Base-by-base conservation (phyloP, 768 basidiomycete species). In the Tulasnella sp. region DNA sequence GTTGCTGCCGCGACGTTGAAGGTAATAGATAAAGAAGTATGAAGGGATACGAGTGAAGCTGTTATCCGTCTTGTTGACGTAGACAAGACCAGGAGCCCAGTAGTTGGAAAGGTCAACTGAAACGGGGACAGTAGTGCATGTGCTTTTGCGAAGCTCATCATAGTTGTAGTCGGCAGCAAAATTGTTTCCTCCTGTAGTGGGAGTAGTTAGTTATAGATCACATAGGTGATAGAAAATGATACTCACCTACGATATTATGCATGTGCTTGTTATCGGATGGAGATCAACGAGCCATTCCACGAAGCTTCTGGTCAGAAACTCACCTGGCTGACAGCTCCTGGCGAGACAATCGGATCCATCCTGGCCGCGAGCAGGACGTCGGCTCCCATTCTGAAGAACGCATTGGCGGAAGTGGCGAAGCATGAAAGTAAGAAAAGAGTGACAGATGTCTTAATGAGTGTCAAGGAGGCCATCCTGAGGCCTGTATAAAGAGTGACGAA, bases 151-250 rank as follows among this genome's bases (percentile, higher is more conserved):
- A 31, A 62, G 48, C 3, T 56, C 57, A 37, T 60, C 62, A 52
- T 63, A 67, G 22, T 59, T 58, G 53, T 64, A 57, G 27, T 50
- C 50, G 25, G 57, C 47, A 33, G 58, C 55, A 54, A 70, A 67
- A 57, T 61, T 63, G 55, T 58, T 61, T 6, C 66, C 67, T 28
- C 68, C 68, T n/a, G n/a, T n/a, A n/a, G n/a, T n/a, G n/a, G n/a
- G n/a, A n/a, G n/a, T n/a, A n/a, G n/a, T n/a, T n/a, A n/a, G n/a
- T n/a, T n/a, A n/a, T n/a, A n/a, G n/a, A n/a, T n/a, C n/a, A n/a
- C n/a, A n/a, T n/a, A n/a, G n/a, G n/a, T n/a, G n/a, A n/a, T n/a
- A n/a, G n/a, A n/a, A n/a, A n/a, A n/a, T n/a, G n/a, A n/a, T n/a
- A n/a, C n/a, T n/a, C n/a, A n/a, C n/a, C n/a, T 25, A 58, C 59